Conservation (phyloP, 345 rosid species). For the Raphanus raphanistrum region DNA sequence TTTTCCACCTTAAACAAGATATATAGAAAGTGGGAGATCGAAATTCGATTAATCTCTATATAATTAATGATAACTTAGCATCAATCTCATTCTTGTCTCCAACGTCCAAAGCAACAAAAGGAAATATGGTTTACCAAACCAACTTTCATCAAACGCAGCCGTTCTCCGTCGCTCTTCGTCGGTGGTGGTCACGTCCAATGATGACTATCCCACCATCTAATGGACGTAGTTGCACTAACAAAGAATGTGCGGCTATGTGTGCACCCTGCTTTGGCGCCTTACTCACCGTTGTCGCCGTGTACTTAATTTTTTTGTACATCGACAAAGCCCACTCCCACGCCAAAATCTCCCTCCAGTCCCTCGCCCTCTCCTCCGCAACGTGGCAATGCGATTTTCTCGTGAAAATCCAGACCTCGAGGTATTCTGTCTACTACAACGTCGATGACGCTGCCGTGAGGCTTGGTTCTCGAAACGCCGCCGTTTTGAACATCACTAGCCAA, state of each 20-base stretch:
- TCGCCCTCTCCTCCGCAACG: not conserved
- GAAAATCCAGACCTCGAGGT: not conserved
- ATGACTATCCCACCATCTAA: not conserved
- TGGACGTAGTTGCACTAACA: not conserved
- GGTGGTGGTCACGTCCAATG: conserved; percentile 33
- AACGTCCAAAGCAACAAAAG: not conserved
- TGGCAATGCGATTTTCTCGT: not conserved
- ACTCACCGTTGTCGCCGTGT: not conserved
- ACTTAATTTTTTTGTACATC: not conserved
- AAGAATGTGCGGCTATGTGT: not conserved
- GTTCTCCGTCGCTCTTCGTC: not conserved
- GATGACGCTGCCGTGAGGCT: not conserved
- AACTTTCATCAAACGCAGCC: not conserved
- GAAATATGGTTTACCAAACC: not conserved
- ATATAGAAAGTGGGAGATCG: too few relatives aligned
- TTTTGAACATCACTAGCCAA: not conserved
- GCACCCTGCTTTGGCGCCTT: not conserved
- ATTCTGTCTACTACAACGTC: not conserved
- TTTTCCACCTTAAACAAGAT: too few relatives aligned
- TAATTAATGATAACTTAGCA: not conserved
- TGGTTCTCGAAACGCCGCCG: not conserved
- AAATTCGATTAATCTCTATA: not conserved
- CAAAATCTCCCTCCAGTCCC: conserved; percentile 14
- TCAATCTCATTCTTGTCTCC: not conserved
- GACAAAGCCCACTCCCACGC: conserved; percentile 5